Evolutionary conservation across 2,329 filamentous ascomycete species (phyloP).

Genomic region (Exophiala spinifera): DNA sequence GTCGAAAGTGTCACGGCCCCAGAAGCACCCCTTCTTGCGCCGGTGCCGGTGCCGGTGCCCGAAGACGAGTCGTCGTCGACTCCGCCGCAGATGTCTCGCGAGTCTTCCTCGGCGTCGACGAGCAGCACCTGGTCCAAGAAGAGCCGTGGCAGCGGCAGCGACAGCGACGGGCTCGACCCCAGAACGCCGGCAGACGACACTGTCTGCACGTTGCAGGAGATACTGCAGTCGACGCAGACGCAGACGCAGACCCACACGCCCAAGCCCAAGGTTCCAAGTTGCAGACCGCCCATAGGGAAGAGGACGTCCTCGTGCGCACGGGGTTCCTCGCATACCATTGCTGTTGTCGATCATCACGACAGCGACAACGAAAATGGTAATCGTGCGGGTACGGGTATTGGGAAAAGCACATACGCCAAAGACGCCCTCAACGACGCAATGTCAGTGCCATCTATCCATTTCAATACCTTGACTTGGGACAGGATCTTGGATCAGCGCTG

Average conservation of each 20-base stretch:
- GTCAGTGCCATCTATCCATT: conserved; percentile 24
- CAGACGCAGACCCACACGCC: too few relatives aligned
- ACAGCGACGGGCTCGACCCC: conserved; percentile 8
- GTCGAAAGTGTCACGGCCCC: neutral
- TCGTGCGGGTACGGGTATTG: too few relatives aligned
- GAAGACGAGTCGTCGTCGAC: conserved; percentile 12
- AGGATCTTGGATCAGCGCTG: conserved; percentile 17
- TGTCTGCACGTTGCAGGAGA: conserved; percentile 14
- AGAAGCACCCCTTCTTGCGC: too few relatives aligned
- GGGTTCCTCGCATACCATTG: neutral
- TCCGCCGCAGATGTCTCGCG: conserved; percentile 24
- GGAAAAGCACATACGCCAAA: neutral
- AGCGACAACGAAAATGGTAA: neutral
- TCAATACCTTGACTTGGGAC: conserved; percentile 30
- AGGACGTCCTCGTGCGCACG: neutral
- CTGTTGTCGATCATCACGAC: conserved; percentile 3
- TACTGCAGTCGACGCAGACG: conserved; percentile 13
- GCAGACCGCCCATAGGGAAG: neutral
- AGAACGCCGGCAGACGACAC: conserved; percentile 12
- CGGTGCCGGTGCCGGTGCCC: too few relatives aligned
- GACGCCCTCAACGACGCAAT: conserved; percentile 4
- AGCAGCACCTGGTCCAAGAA: conserved; percentile 19
- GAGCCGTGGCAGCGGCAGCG: conserved; percentile 2
- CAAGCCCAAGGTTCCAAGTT: neutral
- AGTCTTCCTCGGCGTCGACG: conserved; percentile 24